Base-by-base conservation (phyloP, 495 filamentous ascomycete genomes). In the Saxophila tyrrhenica region DNA sequence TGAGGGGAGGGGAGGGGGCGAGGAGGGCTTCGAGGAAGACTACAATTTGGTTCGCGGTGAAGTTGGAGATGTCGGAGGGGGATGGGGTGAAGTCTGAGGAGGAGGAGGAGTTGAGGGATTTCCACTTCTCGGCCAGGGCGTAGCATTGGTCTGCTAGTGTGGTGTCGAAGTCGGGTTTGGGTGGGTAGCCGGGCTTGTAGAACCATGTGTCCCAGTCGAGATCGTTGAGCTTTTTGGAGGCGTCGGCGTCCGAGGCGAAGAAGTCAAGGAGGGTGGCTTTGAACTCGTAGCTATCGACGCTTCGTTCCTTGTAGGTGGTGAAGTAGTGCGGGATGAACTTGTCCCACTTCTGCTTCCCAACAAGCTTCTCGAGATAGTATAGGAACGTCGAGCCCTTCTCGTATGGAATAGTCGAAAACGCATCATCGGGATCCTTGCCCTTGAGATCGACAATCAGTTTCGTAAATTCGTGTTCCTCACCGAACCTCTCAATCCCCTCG, bases 301-400 rank as follows among this genome's bases (percentile, higher is more conserved):
- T 94, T 62, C 86, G 87, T 54, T 77, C 73, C 35, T 82, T 76
- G 74, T 82, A 96, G 13, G 70, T 83, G n/a, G 73, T 81, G 67
- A 96, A 96, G 69, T 96, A 96, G 76, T 95, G 79, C 35, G 90
- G 89, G 59, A 98, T 95, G 70, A 95, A 98, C 57, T 79, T 82
- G 73, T 96, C 84, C 70, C 89, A 98, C 63, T 87, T 84, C 39
- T 82, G 73, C 60, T 86, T 83, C n/a, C 89, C 88, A 1, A 98
- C 73, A 10, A 92, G 74, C 25, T 80, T 82, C 58, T 98, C 92
- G 9, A 98, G 76, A 58, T 86, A 78, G 66, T 84, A 95, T 50
- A 98, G 72, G 63, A 87, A 86, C 56, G 77, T 78, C 62, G 86
- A 89, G 2, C 86, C 86, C 65, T 85, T 84, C 66, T 84, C 85